phyloP scores from a whole-genome alignment of 2,329 filamentous ascomycete genomes.

The Diaporthe sp. region DNA sequence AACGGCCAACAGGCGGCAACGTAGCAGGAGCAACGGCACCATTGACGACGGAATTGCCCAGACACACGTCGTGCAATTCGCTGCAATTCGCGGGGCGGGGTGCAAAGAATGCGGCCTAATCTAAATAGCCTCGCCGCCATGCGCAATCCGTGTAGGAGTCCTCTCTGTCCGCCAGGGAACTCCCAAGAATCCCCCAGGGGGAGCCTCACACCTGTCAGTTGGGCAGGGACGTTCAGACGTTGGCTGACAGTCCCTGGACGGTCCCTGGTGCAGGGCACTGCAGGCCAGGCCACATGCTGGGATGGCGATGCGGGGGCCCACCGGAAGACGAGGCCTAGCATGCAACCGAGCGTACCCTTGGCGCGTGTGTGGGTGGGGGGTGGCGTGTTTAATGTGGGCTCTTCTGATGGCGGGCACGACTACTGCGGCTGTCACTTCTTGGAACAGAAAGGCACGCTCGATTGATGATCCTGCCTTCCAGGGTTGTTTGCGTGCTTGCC shows the following conservation, averaged over 20 bases:
- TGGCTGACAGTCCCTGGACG: background rate
- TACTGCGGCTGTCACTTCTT: slow-evolving; percentile 20
- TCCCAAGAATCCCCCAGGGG: background rate
- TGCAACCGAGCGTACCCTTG: slow-evolving; percentile 18
- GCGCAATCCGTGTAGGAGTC: slow-evolving; percentile 1
- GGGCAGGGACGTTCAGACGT: background rate
- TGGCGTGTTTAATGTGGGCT: slow-evolving; percentile 29
- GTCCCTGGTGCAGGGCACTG: background rate
- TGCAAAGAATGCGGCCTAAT: slow-evolving; percentile 19
- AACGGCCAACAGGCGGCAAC: background rate
- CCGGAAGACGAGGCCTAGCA: slow-evolving; percentile 25
- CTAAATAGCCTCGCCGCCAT: slow-evolving; percentile 6
- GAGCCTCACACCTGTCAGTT: slow-evolving; percentile 9
- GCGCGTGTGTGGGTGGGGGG: slow-evolving; percentile 26
- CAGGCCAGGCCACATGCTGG: background rate
- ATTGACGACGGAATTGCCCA: background rate
- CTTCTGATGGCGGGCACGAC: background rate
- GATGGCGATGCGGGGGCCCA: slow-evolving; percentile 26
- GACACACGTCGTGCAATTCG: background rate
- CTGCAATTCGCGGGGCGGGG: background rate
- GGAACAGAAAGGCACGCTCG: background rate
- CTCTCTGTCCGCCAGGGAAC: background rate
- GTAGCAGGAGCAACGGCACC: background rate
- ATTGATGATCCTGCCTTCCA: background rate
- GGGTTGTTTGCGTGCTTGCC: background rate